phyloP scores from a whole-genome alignment of 163 green algal genomes.

The Scenedesmus sp. region DNA sequence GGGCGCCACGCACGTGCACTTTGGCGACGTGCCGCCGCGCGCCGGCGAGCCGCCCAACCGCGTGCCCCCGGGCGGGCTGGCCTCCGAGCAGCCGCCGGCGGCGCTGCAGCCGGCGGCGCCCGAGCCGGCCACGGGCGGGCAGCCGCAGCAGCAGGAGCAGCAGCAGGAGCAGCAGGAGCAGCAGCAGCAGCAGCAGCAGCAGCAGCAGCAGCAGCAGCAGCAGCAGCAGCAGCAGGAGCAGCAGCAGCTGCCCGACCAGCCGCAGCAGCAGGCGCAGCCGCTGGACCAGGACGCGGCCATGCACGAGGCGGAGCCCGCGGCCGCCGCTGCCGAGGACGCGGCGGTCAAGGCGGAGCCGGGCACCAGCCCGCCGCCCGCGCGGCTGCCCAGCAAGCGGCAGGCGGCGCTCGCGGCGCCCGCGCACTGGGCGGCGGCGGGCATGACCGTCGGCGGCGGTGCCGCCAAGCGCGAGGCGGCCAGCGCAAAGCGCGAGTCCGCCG shows the following conservation, averaged over 20 bases:
- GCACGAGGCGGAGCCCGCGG: background rate
- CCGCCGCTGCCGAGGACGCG: too few relatives aligned
- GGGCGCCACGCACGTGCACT: slow-evolving; percentile 19
- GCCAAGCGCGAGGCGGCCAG: slow-evolving; percentile 1
- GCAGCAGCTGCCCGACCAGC: background rate
- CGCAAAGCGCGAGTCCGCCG: too few relatives aligned
- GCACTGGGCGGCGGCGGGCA: slow-evolving; percentile 32
- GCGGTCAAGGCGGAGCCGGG: too few relatives aligned
- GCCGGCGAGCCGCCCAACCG: slow-evolving; percentile 8
- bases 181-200: slow-evolving; percentile 1
- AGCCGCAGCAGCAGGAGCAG: slow-evolving; percentile 1
- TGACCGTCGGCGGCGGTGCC: background rate
- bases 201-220: slow-evolving; percentile 20
- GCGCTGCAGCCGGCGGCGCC: too few relatives aligned
- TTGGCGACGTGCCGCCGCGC: slow-evolving; percentile 14
- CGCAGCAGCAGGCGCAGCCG: background rate
- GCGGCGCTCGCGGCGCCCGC: slow-evolving; percentile 25
- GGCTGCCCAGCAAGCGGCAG: slow-evolving; percentile 28
- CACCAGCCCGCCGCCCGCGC: background rate
- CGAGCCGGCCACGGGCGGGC: background rate
- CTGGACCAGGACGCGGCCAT: background rate
- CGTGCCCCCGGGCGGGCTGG: slow-evolving; percentile 6
- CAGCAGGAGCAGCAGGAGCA: background rate
- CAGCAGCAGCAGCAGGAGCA: slow-evolving; percentile 3
- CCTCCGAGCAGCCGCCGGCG: background rate